These are phyloP conservation scores for Citrullus amarus DNA, from an alignment of 306 rosid genomes.

Conservation along the genomic window DNA sequence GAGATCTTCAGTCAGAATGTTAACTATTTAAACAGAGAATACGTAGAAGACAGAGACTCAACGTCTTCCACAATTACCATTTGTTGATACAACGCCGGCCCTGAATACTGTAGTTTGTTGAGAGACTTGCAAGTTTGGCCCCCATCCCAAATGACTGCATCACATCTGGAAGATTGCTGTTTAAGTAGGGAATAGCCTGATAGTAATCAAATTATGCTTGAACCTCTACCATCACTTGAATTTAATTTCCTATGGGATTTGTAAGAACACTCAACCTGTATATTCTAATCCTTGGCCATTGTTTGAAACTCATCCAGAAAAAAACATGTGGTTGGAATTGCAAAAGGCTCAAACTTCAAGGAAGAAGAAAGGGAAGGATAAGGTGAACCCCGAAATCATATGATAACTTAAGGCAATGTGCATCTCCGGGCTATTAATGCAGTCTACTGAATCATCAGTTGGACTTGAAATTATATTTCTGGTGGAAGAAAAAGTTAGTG, in stretches of 20 bases:
- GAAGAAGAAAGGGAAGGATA: not conserved
- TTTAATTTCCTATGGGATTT: not conserved
- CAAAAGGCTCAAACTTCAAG: not conserved
- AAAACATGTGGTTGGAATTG: not conserved
- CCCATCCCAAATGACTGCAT: not conserved
- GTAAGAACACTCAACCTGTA: not conserved
- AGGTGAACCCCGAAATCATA: not conserved
- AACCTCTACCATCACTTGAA: not conserved
- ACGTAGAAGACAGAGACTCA: not conserved
- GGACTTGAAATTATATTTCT: not conserved
- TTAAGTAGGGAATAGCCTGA: not conserved
- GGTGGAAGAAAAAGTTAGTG: not conserved
- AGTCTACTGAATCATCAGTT: not conserved
- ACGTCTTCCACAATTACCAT: not conserved
- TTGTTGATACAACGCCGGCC: not conserved
- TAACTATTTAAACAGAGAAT: not conserved
- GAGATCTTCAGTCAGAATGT: conserved; percentile 2
- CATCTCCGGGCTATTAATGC: not conserved
- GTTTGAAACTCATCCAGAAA: not conserved
- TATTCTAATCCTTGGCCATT: not conserved
- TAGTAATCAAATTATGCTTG: not conserved
- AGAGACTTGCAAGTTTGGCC: conserved; percentile 1
- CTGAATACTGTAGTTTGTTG: not conserved
- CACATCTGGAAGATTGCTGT: conserved; percentile 3
- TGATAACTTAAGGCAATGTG: not conserved